A percentile compares a stretch with the other conserved stretches of the same genome.
Conservation (phyloP, 768 basidiomycete species). For the Podaxis rugospora region DNA sequence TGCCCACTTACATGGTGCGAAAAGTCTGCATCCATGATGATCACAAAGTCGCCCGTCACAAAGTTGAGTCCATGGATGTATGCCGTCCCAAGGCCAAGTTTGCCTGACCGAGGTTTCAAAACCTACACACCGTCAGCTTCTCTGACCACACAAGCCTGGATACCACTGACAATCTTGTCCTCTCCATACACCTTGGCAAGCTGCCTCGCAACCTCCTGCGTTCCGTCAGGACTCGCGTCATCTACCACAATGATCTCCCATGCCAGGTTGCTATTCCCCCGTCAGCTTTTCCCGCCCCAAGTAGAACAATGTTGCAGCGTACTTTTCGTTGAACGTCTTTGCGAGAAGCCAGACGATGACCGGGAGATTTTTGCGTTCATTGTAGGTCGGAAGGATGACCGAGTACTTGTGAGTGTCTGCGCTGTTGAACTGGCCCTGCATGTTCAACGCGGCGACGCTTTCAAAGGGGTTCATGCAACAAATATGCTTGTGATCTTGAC, state of each 20-base stretch:
- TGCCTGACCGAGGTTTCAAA: slow-evolving; percentile 83
- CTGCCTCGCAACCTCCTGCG: slow-evolving; percentile 82
- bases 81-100: slow-evolving; percentile 88
- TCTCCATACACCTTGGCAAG: slow-evolving; percentile 78
- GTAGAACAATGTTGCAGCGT: slow-evolving; percentile 23
- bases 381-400: slow-evolving; percentile 91
- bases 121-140: slow-evolving; percentile 39
- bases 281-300: slow-evolving; percentile 10
- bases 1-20: slow-evolving; percentile 78
- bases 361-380: slow-evolving; percentile 89
- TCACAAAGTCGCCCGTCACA: slow-evolving; percentile 87
- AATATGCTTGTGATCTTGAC: not conserved
- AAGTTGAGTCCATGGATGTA: slow-evolving; percentile 91
- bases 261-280: slow-evolving; percentile 48
- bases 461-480: slow-evolving; percentile 62
- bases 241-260: slow-evolving; percentile 94
- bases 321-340: slow-evolving; percentile 75
- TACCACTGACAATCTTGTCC: slow-evolving; percentile 62
- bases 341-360: slow-evolving; percentile 85
- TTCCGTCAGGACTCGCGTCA: slow-evolving; percentile 90
- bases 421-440: slow-evolving; percentile 58
- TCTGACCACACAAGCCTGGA: not conserved
- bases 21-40: slow-evolving; percentile 97
- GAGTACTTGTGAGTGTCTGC: slow-evolving; percentile 75
- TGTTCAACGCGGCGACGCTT: slow-evolving; percentile 48